Evolutionary conservation across 345 rosid genomes (phyloP).

Genomic region (Hibiscus tridactylites): DNA sequence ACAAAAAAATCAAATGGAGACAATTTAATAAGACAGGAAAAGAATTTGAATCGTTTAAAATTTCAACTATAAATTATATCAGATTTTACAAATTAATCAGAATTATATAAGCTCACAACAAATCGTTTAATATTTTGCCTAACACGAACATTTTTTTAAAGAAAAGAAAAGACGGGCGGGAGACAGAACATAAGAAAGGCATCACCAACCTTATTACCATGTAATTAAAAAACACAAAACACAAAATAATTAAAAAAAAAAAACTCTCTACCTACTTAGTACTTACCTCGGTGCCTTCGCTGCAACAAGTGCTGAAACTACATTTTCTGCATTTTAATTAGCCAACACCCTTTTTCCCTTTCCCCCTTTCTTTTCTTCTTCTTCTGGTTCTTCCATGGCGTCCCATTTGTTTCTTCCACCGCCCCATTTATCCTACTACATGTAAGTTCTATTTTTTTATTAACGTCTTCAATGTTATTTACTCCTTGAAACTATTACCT

Average conservation of each 20-base stretch:
- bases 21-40: too few relatives aligned
- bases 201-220: not conserved
- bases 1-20: too few relatives aligned
- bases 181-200: not conserved
- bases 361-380: not conserved
- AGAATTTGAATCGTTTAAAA: too few relatives aligned
- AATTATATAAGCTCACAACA: too few relatives aligned
- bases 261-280: not conserved
- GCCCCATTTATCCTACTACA: constrained; percentile 12
- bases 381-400: constrained; percentile 28
- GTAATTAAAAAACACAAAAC: not conserved
- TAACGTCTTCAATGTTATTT: not conserved
- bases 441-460: constrained; percentile 23
- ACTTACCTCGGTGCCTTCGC: constrained; percentile 6
- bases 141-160: too few relatives aligned
- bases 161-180: not conserved
- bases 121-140: too few relatives aligned
- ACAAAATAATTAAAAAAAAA: not conserved
- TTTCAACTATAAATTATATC: too few relatives aligned
- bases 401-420: constrained; percentile 26
- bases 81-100: too few relatives aligned
- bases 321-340: not conserved
- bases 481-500: not conserved
- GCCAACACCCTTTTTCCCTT: not conserved
- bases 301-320: not conserved